A percentile compares a stretch with the other conserved stretches of the same genome.
Conservation (phyloP, 2,329 filamentous ascomycete species). For the Fusarium protoensiforme region DNA sequence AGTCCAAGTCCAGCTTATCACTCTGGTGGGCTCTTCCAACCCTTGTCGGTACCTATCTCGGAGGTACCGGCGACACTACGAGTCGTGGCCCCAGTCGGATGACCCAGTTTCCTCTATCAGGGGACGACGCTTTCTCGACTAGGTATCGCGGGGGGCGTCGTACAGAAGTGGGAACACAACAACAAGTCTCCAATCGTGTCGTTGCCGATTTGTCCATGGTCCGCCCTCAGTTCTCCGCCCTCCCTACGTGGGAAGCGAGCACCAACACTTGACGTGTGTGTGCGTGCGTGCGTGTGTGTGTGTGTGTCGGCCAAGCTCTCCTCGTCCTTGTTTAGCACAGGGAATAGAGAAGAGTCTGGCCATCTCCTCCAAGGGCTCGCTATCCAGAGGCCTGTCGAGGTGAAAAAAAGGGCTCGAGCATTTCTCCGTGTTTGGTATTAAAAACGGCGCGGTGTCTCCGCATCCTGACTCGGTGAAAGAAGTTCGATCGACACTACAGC, state of each 20-base stretch:
- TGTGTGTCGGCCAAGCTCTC: neutral
- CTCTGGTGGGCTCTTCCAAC: too few relatives aligned
- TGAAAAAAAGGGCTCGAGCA: neutral
- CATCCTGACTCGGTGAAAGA: neutral
- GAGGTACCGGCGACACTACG: neutral
- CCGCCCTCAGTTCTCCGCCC: neutral
- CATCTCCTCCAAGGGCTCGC: neutral
- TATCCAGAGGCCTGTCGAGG: neutral
- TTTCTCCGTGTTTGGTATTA: slow-evolving; percentile 1
- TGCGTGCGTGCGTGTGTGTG: neutral
- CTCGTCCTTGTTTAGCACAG: neutral
- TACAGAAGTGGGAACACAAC: neutral
- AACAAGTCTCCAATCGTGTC: neutral
- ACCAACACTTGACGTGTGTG: neutral
- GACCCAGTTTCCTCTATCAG: neutral
- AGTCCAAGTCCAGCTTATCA: neutral
- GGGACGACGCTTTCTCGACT: neutral
- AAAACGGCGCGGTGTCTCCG: neutral
- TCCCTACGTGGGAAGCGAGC: neutral
- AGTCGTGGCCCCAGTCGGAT: neutral
- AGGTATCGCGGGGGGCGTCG: neutral
- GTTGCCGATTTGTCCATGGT: neutral
- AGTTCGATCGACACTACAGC: neutral
- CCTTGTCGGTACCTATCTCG: neutral
- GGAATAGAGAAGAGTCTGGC: neutral